phyloP scores from a whole-genome alignment of 2,329 filamentous ascomycete species.

The Verticillium alfalfae region DNA sequence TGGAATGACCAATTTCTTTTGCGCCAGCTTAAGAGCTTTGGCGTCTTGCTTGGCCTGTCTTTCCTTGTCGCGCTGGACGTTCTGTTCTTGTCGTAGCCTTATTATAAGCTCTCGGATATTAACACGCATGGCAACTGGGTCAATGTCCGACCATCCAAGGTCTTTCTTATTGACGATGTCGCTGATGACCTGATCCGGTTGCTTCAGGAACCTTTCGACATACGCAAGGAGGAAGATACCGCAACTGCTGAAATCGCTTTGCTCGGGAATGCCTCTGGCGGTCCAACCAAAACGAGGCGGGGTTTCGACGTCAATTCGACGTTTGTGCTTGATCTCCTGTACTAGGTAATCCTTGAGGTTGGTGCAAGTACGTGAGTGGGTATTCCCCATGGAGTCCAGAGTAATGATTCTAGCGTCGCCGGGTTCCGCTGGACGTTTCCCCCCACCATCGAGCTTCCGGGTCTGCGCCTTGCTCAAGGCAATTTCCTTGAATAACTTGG shows the following conservation, averaged over 20 bases:
- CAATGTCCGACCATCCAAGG: conserved; percentile 43
- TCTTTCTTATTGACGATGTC: conserved; percentile 58
- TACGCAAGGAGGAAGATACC: conserved; percentile 85
- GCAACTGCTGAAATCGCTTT: conserved; percentile 84
- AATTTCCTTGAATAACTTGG: neutral
- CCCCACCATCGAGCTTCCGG: neutral
- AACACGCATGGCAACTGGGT: conserved; percentile 53
- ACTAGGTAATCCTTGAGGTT: conserved; percentile 72
- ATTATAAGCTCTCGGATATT: conserved; percentile 64
- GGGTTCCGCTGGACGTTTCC: conserved; percentile 26
- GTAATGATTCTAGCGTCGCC: conserved; percentile 70
- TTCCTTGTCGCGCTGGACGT: conserved; percentile 30
- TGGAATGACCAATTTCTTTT: conserved; percentile 1
- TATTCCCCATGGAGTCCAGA: conserved; percentile 73
- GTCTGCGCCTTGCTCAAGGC: neutral
- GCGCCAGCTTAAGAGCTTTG: conserved; percentile 17
- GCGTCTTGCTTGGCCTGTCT: conserved; percentile 26
- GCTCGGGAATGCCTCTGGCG: conserved; percentile 69
- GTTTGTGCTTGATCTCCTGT: conserved; percentile 65
- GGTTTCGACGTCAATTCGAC: conserved; percentile 31
- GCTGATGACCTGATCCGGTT: conserved; percentile 65
- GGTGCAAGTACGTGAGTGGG: conserved; percentile 59
- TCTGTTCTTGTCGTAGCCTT: conserved; percentile 53
- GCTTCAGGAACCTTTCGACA: conserved; percentile 70
- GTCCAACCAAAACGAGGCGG: conserved; percentile 48